Conservation (phyloP, 257 asterid genomes). For the Capsicum pubescens region DNA sequence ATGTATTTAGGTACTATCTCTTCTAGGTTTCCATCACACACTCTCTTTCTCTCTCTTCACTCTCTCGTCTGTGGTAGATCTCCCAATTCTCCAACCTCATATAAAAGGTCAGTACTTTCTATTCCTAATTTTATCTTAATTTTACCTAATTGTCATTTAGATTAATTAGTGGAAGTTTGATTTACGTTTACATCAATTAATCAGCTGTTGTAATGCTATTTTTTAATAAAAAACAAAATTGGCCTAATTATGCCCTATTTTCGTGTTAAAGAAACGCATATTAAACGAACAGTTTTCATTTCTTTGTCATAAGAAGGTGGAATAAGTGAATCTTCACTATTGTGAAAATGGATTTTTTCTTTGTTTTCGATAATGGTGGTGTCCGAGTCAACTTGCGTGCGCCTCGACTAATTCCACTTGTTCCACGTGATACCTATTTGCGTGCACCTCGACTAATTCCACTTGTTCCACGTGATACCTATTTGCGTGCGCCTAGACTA, state of each 20-base stretch:
- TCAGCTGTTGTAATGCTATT: background rate
- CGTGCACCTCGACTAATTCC: no score
- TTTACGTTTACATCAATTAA: background rate
- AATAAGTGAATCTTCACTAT: background rate
- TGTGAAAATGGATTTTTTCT: background rate
- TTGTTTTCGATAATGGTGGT: no score
- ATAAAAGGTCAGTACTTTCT: background rate
- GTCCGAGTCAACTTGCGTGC: no score
- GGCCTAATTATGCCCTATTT: background rate
- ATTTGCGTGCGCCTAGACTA: no score
- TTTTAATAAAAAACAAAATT: background rate
- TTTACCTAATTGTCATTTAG: background rate
- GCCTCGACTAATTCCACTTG: no score
- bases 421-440: no score
- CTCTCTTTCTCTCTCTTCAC: no score
- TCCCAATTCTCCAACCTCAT: no score
- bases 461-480: no score
- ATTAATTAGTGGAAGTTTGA: background rate
- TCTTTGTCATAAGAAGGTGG: background rate
- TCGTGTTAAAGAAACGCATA: background rate
- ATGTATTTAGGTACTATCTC: no score
- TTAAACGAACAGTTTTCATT: background rate
- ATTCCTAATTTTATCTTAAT: background rate
- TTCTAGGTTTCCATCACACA: no score
- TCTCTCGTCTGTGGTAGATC: no score